A percentile compares a stretch with the other conserved stretches of the same genome.
phyloP scores from a whole-genome alignment of 1,139 yeast genomes.

The Trichomonascaceae sp. region DNA sequence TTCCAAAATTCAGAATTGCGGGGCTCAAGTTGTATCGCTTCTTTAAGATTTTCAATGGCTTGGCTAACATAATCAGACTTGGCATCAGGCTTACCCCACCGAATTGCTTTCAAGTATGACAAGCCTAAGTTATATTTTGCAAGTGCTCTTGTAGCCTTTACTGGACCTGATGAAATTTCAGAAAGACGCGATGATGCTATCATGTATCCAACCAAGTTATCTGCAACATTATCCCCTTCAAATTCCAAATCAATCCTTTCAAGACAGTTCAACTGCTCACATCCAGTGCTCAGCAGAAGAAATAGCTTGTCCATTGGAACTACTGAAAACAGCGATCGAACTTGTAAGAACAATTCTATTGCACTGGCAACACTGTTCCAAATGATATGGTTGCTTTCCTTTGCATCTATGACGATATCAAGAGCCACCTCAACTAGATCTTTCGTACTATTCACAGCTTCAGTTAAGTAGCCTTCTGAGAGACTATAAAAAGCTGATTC shows the following conservation, averaged over 20 bases:
- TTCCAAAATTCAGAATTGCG: conserved; percentile 73
- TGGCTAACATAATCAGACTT: conserved; percentile 34
- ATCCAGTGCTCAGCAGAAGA: conserved; percentile 5
- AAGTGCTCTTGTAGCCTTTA: conserved; percentile 39
- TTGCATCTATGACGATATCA: conserved; percentile 19
- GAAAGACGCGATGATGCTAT: conserved; percentile 25
- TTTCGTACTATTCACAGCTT: conserved; percentile 47
- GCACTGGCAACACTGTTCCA: conserved; percentile 55
- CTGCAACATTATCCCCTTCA: conserved; percentile 9
- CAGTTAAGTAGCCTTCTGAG: conserved; percentile 59
- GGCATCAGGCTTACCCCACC: conserved; percentile 27
- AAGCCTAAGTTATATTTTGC: conserved; percentile 67
- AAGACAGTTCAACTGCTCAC: conserved; percentile 1
- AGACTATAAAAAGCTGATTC: conserved; percentile 50
- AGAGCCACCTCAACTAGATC: conserved; percentile 35
- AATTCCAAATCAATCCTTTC: conserved; percentile 13
- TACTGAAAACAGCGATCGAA: conserved; percentile 36
- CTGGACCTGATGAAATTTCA: conserved; percentile 30
- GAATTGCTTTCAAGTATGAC: conserved; percentile 47
- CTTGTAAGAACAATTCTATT: conserved; percentile 40
- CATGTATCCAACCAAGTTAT: conserved; percentile 11
- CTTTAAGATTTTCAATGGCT: conserved; percentile 54
- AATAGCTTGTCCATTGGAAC: conserved; percentile 36
- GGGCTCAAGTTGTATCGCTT: conserved; percentile 65
- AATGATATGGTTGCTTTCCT: conserved; percentile 37